Percentiles rank a stretch among this genome's conserved stretches.
phyloP scores from a whole-genome alignment of 331 rosid genomes.

The Acacia pycnantha region DNA sequence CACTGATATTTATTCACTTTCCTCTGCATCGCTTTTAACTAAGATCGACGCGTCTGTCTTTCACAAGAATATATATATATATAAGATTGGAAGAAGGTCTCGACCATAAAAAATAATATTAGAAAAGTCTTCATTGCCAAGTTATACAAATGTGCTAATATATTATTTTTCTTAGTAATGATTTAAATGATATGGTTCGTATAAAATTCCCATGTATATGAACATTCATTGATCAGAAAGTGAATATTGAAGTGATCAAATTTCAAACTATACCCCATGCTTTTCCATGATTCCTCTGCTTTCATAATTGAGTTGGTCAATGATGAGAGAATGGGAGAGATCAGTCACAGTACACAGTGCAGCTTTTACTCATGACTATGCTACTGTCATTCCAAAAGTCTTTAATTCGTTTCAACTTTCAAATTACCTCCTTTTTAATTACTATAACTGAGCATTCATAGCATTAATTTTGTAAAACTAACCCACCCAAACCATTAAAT shows the following conservation, averaged over 20 bases:
- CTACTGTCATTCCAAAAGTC: slow-evolving; percentile 18
- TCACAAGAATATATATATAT: not conserved
- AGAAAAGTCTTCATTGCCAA: no score
- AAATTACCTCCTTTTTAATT: slow-evolving; percentile 12
- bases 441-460: not conserved
- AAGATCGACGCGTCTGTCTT: not conserved
- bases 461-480: not conserved
- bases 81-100: no score
- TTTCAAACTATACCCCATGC: not conserved
- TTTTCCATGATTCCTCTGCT: not conserved
- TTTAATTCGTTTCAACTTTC: slow-evolving; percentile 16
- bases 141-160: fast-evolving
- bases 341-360: not conserved
- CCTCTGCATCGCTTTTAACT: no score
- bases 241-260: not conserved
- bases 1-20: no score
- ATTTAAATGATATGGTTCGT: no score
- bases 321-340: not conserved
- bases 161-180: no score
- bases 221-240: not conserved
- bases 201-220: not conserved
- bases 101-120: no score
- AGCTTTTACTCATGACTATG: slow-evolving; percentile 15
- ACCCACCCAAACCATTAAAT: not conserved
- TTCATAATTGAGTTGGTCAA: not conserved